Evolutionary conservation across 108 stramenopile genomes (phyloP).

Genomic region (Cyclostephanos invisitatus): DNA sequence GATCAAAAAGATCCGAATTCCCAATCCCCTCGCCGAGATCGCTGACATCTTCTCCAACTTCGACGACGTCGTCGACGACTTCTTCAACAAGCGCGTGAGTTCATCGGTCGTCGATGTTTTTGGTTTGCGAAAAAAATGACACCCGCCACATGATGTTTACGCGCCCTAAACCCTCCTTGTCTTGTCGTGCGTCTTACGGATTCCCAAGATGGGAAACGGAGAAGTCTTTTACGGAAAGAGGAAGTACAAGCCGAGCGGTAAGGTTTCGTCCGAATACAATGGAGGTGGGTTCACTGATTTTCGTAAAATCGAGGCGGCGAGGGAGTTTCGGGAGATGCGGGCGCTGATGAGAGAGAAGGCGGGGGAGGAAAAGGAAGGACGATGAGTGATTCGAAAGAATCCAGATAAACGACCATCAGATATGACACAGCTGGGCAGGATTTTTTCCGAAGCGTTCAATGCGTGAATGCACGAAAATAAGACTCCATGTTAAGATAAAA

Average conservation of each 20-base stretch:
- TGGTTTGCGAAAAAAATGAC: background rate
- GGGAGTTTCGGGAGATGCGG: conserved; percentile 69
- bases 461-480: too few relatives aligned
- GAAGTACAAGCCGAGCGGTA: conserved; percentile 78
- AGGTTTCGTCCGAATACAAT: conserved; percentile 71
- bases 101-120: background rate
- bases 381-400: background rate
- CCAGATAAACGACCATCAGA: too few relatives aligned
- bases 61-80: conserved; percentile 82
- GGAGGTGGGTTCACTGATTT: conserved; percentile 76
- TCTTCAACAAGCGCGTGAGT: conserved; percentile 81
- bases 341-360: conserved; percentile 48
- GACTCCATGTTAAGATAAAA: background rate
- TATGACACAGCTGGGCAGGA: too few relatives aligned
- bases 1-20: conserved; percentile 21
- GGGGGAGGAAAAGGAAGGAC: conserved; percentile 22
- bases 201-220: conserved; percentile 48
- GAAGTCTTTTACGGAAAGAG: conserved; percentile 71
- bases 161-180: too few relatives aligned
- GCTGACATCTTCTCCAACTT: conserved; percentile 52
- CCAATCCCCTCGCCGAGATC: conserved; percentile 38
- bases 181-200: background rate
- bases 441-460: too few relatives aligned
- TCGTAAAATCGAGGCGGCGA: conserved; percentile 65
- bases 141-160: too few relatives aligned